Base-by-base conservation (phyloP, 352 stramenopile species). In the Blastocystis sp. region DNA sequence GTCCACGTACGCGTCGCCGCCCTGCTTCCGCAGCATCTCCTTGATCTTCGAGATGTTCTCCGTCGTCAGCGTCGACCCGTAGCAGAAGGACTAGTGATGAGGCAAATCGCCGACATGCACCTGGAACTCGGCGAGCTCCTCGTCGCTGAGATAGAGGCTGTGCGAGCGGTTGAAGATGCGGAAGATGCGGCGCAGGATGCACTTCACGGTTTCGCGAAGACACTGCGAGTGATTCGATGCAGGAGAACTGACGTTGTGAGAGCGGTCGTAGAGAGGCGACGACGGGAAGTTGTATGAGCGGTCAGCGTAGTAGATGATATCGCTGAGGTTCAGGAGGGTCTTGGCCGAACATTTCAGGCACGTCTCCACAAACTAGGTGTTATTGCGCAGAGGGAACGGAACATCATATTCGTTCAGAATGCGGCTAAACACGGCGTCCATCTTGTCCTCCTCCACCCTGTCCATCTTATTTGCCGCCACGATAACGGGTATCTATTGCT, bases 391-490 rank as follows among this genome's bases (percentile, higher is more conserved):
- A 4, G 53, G n/a, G 19, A 34, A 45, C 1, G 2, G 21, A 17
- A 84, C 74, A n/a, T 67, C 21, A 28, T 69, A 84, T 45, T 67
- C 56, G 41, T 52, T 70, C 10, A 67, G 56, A 28, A 84, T 62
- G 21, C 56, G 45, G 41, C 5, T 67, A 0, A 84, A 43, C 5
- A 56, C 5, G 48, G 48, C 48, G 48, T 56, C 48, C 5, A 56
- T 56, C 23, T 67, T 84, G 3, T 84, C 60, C 14, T 52, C 53
- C 14, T 11, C 56, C 7, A 81, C 23, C 41, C 64, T 45, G 69
- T 84, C 74, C 11, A 69, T 43, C 52, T 84, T 84, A 21, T 84
- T 84, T 53, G 74, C 74, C 28, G 69, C 34, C 67, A 84, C 60
- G 28, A 84, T 66, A 28, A 84, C 56, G 17, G 74, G 74, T 14